Evolutionary conservation across 129 eudicot genomes (phyloP).

Genomic region (Pulicaria dysenterica): DNA sequence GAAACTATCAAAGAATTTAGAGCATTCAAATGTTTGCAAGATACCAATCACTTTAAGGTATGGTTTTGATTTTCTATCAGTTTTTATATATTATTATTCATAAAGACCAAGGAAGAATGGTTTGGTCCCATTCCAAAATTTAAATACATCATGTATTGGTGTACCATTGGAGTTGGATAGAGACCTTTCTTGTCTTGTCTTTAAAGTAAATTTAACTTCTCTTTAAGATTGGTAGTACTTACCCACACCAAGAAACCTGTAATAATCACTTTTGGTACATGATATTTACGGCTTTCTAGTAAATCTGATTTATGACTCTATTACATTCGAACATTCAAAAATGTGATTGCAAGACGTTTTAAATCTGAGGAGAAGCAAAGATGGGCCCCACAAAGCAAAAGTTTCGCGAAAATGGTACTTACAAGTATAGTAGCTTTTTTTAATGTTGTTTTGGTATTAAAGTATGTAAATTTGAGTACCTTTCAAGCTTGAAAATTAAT

Average conservation of each 20-base stretch:
- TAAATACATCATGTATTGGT: conserved; percentile 29
- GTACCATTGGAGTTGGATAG: conserved; percentile 38
- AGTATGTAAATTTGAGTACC: neutral
- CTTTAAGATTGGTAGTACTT: conserved; percentile 33
- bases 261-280: conserved; percentile 27
- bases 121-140: conserved; percentile 43
- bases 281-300: conserved; percentile 7
- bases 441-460: conserved; percentile 16
- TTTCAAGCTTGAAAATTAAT: neutral
- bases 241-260: conserved; percentile 23
- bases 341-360: conserved; percentile 3
- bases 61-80: conserved; percentile 25
- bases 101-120: neutral
- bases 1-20: conserved; percentile 11
- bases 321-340: neutral
- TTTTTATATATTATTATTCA: neutral
- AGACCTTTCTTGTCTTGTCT: conserved; percentile 58
- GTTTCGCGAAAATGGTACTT: neutral
- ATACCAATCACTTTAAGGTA: conserved; percentile 37
- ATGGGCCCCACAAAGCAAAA: conserved; percentile 17
- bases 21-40: conserved; percentile 9
- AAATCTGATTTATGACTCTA: conserved; percentile 18
- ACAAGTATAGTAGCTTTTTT: neutral
- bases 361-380: neutral
- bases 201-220: conserved; percentile 58